phyloP scores from a whole-genome alignment of 129 eudicot genomes.

The Pulicaria dysenterica region DNA sequence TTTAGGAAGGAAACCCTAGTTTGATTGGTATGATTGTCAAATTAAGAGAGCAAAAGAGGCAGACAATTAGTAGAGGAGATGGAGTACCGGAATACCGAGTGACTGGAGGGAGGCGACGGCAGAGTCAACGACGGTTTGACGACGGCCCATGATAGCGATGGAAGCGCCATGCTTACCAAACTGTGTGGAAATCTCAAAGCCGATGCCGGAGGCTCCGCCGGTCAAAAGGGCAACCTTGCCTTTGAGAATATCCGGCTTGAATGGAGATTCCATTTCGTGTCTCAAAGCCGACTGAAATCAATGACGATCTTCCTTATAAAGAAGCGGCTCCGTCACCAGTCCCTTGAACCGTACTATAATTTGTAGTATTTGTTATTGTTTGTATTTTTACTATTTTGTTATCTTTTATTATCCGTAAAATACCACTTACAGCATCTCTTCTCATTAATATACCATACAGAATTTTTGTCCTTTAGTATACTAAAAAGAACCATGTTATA shows the following conservation, averaged over 20 bases:
- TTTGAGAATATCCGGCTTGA: conserved; percentile 58
- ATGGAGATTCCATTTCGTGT: conserved; percentile 63
- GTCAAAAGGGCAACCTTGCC: conserved; percentile 89
- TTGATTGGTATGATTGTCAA: background rate
- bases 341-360: too few species aligned
- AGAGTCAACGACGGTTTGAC: conserved; percentile 57
- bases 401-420: too few species aligned
- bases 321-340: background rate
- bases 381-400: too few species aligned
- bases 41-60: too few species aligned
- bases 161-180: conserved; percentile 95
- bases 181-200: conserved; percentile 81
- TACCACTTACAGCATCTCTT: too few species aligned
- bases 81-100: conserved; percentile 65
- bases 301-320: background rate
- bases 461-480: too few species aligned
- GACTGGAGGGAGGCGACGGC: conserved; percentile 72
- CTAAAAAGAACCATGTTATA: too few species aligned
- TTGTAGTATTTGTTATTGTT: too few species aligned
- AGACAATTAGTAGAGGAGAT: background rate
- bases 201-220: conserved; percentile 96
- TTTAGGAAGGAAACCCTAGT: conserved; percentile 2
- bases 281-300: background rate
- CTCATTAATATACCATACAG: too few species aligned
- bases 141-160: conserved; percentile 90